A percentile compares a stretch with the other conserved stretches of the same genome.
phyloP scores from a whole-genome alignment of 108 stramenopile genomes.

The Discostella stelligeroides region DNA sequence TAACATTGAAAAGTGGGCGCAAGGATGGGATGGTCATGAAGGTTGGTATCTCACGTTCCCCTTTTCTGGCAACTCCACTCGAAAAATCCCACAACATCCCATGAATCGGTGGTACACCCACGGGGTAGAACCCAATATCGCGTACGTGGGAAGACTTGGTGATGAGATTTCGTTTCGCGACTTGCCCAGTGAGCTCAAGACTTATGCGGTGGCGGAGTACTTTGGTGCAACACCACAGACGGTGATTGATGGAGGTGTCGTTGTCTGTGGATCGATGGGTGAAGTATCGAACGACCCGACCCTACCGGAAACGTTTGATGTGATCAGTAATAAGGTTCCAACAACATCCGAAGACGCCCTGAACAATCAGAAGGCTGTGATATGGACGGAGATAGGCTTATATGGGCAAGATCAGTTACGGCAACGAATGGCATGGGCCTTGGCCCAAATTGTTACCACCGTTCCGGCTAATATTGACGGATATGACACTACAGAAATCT shows the following conservation, averaged over 20 bases:
- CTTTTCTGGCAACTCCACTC: constrained; percentile 24
- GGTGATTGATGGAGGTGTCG: constrained; percentile 15
- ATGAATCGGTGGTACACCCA: constrained; percentile 49
- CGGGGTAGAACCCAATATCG: constrained; percentile 21
- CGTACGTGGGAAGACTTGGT: constrained; percentile 37
- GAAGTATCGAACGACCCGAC: constrained; percentile 66
- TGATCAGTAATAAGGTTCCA: constrained; percentile 12
- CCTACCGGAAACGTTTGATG: constrained; percentile 34
- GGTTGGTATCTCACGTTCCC: constrained; percentile 50
- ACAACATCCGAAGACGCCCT: not conserved
- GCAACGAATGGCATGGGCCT: constrained; percentile 80
- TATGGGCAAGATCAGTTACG: constrained; percentile 63
- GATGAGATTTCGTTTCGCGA: constrained; percentile 22
- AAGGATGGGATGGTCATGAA: constrained; percentile 29
- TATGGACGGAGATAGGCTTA: constrained; percentile 51
- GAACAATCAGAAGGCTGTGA: constrained; percentile 39
- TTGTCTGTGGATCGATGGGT: constrained; percentile 59
- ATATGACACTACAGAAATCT: constrained; percentile 32
- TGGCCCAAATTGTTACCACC: constrained; percentile 34
- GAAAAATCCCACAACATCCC: constrained; percentile 38
- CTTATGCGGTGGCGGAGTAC: constrained; percentile 22
- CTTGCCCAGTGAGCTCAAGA: constrained; percentile 26
- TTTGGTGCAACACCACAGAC: constrained; percentile 17
- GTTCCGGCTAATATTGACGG: constrained; percentile 40
- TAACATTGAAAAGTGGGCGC: constrained; percentile 44